Evolutionary conservation across 371 early-diverging fungal species (phyloP).

Genomic region (Basidiobolus meristosporus): DNA sequence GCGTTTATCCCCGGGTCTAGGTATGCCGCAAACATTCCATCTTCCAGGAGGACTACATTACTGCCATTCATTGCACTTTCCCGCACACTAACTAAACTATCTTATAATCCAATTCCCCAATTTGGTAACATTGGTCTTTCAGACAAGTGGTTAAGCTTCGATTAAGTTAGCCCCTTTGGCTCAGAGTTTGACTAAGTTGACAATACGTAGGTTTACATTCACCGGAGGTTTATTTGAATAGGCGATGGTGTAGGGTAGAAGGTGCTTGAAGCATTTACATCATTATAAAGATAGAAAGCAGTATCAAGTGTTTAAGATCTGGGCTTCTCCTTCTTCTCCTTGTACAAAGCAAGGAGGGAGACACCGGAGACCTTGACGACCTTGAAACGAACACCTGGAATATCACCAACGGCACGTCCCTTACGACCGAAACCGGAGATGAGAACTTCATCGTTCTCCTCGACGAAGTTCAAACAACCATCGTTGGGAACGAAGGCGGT

Average conservation of each 20-base stretch:
- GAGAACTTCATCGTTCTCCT: slow-evolving; percentile 94
- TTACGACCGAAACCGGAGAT: slow-evolving; percentile 94
- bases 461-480: slow-evolving; percentile 98
- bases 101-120: too few relatives aligned
- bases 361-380: slow-evolving; percentile 99
- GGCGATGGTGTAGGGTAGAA: not conserved
- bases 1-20: too few relatives aligned
- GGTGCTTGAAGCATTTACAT: not conserved
- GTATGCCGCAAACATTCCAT: too few relatives aligned
- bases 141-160: too few relatives aligned
- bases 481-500: slow-evolving; percentile 99
- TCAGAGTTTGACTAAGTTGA: too few relatives aligned
- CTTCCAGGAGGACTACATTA: too few relatives aligned
- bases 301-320: slow-evolving; percentile 89
- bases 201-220: too few relatives aligned
- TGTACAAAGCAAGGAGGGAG: slow-evolving; percentile 95
- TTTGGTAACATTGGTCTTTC: too few relatives aligned
- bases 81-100: too few relatives aligned
- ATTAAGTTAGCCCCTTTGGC: too few relatives aligned
- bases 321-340: slow-evolving; percentile 99
- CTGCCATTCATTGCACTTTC: too few relatives aligned
- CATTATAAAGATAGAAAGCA: slow-evolving; percentile 2
- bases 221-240: not conserved
- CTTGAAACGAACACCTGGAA: slow-evolving; percentile 99
- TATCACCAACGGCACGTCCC: slow-evolving; percentile 92